Evolutionary conservation across 257 asterid species (phyloP).

Genomic region (Primulina huaijiensis): DNA sequence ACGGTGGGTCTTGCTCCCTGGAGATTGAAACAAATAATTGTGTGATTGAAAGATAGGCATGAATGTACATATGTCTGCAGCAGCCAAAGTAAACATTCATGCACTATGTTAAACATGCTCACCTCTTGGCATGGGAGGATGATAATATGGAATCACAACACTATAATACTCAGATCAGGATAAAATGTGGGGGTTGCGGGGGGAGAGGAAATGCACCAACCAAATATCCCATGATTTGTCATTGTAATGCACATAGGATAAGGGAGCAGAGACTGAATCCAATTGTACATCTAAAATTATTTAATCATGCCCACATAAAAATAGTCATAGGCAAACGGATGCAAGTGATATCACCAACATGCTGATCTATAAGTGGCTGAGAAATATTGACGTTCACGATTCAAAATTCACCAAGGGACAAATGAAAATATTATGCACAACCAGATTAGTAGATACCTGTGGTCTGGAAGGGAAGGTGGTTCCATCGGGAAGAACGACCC

Average conservation of each 20-base stretch:
- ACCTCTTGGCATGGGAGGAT: slow-evolving; percentile 9
- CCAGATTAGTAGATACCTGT: slow-evolving; percentile 48
- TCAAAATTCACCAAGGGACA: slow-evolving; percentile 12
- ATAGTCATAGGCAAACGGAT: not conserved
- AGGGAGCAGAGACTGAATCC: not conserved
- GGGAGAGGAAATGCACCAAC: not conserved
- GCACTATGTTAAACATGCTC: slow-evolving; percentile 8
- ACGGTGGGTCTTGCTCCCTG: slow-evolving; percentile 52
- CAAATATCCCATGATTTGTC: not conserved
- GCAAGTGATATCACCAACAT: not conserved
- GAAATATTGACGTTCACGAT: slow-evolving; percentile 18
- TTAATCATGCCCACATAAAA: not conserved
- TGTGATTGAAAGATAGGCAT: slow-evolving; percentile 20
- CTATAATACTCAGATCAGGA: not conserved
- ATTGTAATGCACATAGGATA: slow-evolving; percentile 13
- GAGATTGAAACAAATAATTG: slow-evolving; percentile 29
- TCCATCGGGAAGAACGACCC: slow-evolving; percentile 99
- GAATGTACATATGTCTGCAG: slow-evolving; percentile 4
- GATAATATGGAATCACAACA: not conserved
- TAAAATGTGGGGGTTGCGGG: no score
- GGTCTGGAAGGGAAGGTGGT: slow-evolving; percentile 89
- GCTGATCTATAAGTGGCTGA: not conserved
- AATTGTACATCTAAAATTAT: not conserved
- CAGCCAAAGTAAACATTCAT: slow-evolving; percentile 10
- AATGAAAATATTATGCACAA: not conserved